These are phyloP conservation scores for Acanthamoeba culbertsoni DNA, from an alignment of 208 protist species.

Conservation along the genomic window DNA sequence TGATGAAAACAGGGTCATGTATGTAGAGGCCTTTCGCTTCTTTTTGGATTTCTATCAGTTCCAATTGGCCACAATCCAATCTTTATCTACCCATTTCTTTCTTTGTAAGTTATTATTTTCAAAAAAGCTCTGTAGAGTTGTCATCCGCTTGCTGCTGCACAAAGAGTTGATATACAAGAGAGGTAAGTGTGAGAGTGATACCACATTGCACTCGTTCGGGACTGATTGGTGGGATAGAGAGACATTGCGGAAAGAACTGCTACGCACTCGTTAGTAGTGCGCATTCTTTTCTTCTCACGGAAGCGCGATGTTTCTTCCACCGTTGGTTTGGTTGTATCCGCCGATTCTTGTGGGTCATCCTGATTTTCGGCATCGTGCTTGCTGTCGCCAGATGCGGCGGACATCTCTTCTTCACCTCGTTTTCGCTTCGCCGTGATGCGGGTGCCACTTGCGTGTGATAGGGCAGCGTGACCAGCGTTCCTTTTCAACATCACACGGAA, in stretches of 20 bases:
- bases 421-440: background rate
- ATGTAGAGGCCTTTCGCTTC: no score
- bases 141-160: background rate
- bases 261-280: background rate
- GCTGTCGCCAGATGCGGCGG: no score
- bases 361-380: background rate
- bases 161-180: background rate
- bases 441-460: background rate
- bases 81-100: background rate
- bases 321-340: no score
- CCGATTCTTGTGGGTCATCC: background rate
- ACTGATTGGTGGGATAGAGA: background rate
- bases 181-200: background rate
- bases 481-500: background rate
- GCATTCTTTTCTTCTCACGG: background rate
- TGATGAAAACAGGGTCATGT: no score
- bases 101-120: constrained; percentile 11
- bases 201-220: background rate
- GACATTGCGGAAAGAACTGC: background rate
- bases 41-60: background rate
- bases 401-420: background rate
- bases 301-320: background rate
- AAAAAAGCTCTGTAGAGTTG: background rate
- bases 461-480: background rate
- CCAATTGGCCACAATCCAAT: constrained; percentile 33